Base-by-base conservation (phyloP, 805 yeast species). In the Candida sithepensis region DNA sequence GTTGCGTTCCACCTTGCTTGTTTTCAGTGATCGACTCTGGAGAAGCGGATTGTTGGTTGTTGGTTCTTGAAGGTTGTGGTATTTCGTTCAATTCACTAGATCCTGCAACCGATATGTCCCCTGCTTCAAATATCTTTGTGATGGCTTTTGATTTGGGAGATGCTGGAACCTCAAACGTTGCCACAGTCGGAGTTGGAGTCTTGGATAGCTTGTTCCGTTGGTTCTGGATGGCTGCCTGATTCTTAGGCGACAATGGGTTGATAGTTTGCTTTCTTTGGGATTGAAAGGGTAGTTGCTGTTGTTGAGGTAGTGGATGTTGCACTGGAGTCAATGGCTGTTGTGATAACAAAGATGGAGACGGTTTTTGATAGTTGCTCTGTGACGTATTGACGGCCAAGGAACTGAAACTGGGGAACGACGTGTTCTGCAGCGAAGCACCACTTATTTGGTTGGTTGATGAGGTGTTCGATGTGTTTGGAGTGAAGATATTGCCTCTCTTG, bases 1-100 rank as follows among this genome's bases (percentile, higher is more conserved):
- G 16, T 28, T 18, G 43, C 20, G 7, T 44, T 38, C 6, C 28
- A 24, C 34, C 30, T 36, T 48, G 52, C 22, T 44, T 47, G 32
- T 41, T 42, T 24, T 39, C 43, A 7, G 58, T 34, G 16, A 51
- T 46, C 8, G 63, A 52, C 33, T 59, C 64, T 2, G 64, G 60
- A 9, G 64, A 60, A 36, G 52, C 52, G 9, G 59, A 50, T 14
- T 46, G 51, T 9, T 41, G 47, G n/a, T 45, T 42, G 39, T 46
- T 47, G 9, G 47, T 50, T 44, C 53, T 49, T 8, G 55, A 41
- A 7, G 48, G 42, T 34, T 34, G 38, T 9, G 59, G 50, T 5
- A 44, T 46, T 34, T 59, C 64, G 37, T 56, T 56, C 41, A 56
- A 39, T 24, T 61, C 65, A 36, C 60, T 52, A 14, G 60, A 49